Conservation (phyloP, 108 stramenopile genomes). For the Pseudonitzschia pungens region DNA sequence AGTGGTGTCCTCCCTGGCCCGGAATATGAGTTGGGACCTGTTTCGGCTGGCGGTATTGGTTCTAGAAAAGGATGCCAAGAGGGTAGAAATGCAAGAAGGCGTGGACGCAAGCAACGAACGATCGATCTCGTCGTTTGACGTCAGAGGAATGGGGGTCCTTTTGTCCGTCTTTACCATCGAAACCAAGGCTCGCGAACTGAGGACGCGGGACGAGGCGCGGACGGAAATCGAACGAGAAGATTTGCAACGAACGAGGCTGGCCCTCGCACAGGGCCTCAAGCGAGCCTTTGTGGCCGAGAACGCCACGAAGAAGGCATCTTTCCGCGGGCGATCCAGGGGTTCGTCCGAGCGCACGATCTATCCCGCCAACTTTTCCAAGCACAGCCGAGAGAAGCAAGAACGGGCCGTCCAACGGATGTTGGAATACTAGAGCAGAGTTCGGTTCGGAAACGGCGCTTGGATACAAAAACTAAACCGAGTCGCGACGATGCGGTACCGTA, state of each 20-base stretch:
- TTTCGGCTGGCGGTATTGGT: conserved; percentile 51
- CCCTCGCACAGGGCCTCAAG: conserved; percentile 62
- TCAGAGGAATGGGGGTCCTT: conserved; percentile 64
- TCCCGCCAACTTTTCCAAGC: conserved; percentile 21
- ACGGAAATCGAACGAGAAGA: conserved; percentile 2
- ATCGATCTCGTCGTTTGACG: conserved; percentile 48
- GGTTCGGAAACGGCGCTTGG: no score
- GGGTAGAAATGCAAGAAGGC: conserved; percentile 25
- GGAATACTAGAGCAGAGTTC: conserved; percentile 5
- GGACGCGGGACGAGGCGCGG: neutral
- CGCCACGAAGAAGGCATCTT: conserved; percentile 18
- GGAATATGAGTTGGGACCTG: conserved; percentile 51
- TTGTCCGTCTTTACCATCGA: conserved; percentile 53
- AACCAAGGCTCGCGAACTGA: conserved; percentile 30
- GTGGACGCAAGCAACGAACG: neutral
- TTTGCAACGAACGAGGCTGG: conserved; percentile 39
- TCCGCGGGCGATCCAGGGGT: conserved; percentile 7
- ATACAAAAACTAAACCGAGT: no score
- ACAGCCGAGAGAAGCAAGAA: conserved; percentile 38
- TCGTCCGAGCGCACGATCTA: conserved; percentile 22
- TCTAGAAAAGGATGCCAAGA: conserved; percentile 37
- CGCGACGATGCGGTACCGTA: neutral
- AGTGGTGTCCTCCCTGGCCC: conserved; percentile 55
- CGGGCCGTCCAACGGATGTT: conserved; percentile 31
- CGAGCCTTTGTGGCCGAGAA: conserved; percentile 62